Evolutionary conservation across 1,284 basidiomycete species (phyloP), one percentile per base, ranked within the genome.

Genomic region (Erythrobasidium hasegawianum): DNA sequence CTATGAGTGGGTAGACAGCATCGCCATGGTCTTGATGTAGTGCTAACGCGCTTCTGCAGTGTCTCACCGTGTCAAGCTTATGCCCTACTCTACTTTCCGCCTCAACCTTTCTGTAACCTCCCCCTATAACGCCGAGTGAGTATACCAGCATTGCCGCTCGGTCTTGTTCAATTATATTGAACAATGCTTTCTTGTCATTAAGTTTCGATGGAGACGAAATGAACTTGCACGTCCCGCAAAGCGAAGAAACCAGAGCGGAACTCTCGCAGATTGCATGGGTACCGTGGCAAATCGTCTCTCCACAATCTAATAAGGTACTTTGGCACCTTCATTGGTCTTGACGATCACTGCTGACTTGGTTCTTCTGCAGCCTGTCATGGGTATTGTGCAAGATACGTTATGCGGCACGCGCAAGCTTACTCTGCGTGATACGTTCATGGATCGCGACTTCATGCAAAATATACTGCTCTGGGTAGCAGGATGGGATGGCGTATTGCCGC

Each of bases 141-240:
- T 67, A 58, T 57, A 49, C 56, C 26, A 55, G 57, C 27, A 4
- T n/a, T 64, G 22, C 53, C 38, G 49, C 55, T 55, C 53, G 50
- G 53, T 59, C 53, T 20, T 50, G 29, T 49, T 38, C 50, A 33
- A 45, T 52, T 24, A 22, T 62, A 58, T 60, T 70, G 47, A 64
- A 53, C 57, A 58, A 55, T 59, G 47, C 20, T 24, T 33, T 47
- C 59, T 60, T 59, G 53, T 57, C 64, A 55, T n/a, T n/a, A 71
- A 78, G 78, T 81, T 99, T 98, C 80, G 96, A 98, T 77, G 96
- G 96, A 75, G 96, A 99, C 77, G 95, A 98, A 79, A 98, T 98
- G 96, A 98, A 98, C 81, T 90, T 98, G 88, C 94, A 96, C 77
- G 89, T 98, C 40, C 96, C 96, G 9, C 96, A 99, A 78, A 94